phyloP scores from a whole-genome alignment of 306 rosid species.

The Gastrolobium bilobum region DNA sequence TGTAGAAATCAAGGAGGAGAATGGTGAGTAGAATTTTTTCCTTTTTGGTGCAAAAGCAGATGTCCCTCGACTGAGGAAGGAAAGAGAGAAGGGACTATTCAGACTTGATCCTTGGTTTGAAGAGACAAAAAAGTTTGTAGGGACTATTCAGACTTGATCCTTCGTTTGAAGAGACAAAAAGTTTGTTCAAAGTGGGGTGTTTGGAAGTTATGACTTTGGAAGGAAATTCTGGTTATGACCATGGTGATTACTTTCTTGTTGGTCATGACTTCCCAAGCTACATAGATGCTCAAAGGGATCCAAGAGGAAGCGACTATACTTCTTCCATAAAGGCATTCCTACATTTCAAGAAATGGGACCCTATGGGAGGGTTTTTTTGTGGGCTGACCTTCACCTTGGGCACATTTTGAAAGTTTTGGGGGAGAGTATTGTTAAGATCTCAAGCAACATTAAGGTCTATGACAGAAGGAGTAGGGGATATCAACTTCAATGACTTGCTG shows the following conservation, averaged over 20 bases:
- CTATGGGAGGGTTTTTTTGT: too few relatives aligned
- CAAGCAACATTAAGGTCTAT: too few relatives aligned
- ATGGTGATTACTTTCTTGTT: constrained; percentile 95
- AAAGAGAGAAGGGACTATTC: constrained; percentile 91
- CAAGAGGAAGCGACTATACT: too few relatives aligned
- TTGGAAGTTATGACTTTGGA: constrained; percentile 93
- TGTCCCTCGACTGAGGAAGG: constrained; percentile 86
- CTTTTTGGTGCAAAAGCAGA: constrained; percentile 95
- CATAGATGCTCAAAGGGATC: constrained; percentile 74
- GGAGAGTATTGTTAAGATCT: too few relatives aligned
- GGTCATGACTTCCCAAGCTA: constrained; percentile 92
- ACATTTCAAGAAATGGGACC: too few relatives aligned
- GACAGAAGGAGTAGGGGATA: too few relatives aligned
- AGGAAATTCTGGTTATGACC: constrained; percentile 93
- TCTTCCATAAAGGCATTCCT: too few relatives aligned
- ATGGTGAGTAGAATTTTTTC: constrained; percentile 86
- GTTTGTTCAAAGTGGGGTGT: constrained; percentile 81
- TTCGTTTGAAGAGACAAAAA: too few relatives aligned
- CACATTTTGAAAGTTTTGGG: too few relatives aligned
- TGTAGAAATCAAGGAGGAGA: constrained; percentile 93
- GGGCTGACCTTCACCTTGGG: too few relatives aligned
- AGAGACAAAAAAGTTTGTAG: constrained; percentile 90
- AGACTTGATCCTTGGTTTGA: constrained; percentile 89
- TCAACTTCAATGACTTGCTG: too few relatives aligned
- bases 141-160: too few relatives aligned